Base-by-base conservation (phyloP, 192 early-diverging fungal genomes). In the Umbelopsis ramanniana region DNA sequence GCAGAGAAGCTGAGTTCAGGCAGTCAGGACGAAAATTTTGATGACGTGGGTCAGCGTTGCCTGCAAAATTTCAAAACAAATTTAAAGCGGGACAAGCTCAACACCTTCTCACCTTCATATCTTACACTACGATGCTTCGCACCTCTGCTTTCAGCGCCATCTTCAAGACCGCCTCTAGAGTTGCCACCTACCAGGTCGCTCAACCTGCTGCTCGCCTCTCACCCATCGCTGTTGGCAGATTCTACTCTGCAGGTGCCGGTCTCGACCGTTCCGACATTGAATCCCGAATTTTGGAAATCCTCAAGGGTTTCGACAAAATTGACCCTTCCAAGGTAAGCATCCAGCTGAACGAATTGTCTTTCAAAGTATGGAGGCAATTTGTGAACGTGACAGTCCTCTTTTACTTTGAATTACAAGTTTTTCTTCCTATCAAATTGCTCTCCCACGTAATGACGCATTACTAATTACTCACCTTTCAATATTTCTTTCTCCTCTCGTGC, bases 271-370 rank as follows among this genome's bases (percentile, higher is more conserved):
- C 81, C 57, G 84, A 88, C 54, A 89, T 99, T 73, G 90, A 98
- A 86, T 82, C 88, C 78, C 88, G 96, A 70, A 91, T 99, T 69
- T 82, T 97, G 72, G 89, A 92, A 54, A 88, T 99, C 35, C 80
- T 99, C 68, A 89, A 89, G 78, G 96, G 93, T 76, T 99, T 99
- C 84, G 96, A 97, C 81, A 99, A 99, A 87, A 93, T 99, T 77
- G 92, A 95, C 76, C 81, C 87, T 46, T 77, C 83, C 75, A 97
- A 98, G 93, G 96, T 99, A 89, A 80, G 73, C 1, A 15, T 43
- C 11, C 40, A 43, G 6, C 6, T 43, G 0, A 43, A 43, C 11
- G 1, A 43, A 1, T 43, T 43, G 40, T 6, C 6, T 1, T 43
- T 43, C 6, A 43, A 43, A 43, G 29, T 43, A 11, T 43, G 40